phyloP scores from a whole-genome alignment of 1,284 basidiomycete species.

The Fomitopsis palustris region DNA sequence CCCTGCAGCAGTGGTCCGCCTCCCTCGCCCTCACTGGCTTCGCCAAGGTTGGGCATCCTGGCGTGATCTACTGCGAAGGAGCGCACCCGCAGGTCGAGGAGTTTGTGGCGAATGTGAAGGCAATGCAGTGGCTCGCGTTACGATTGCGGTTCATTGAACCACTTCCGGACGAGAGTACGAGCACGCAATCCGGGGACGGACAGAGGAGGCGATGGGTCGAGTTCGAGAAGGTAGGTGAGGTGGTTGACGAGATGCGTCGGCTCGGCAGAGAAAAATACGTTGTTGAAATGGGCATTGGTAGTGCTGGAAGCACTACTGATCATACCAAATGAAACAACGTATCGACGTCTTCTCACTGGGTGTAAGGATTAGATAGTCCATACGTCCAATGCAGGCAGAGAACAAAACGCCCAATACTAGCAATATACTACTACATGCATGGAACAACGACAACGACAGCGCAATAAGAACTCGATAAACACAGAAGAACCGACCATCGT shows the following conservation, averaged over 20 bases:
- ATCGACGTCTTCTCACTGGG: too few species aligned
- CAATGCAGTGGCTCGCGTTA: slow-evolving; percentile 77
- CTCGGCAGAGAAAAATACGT: slow-evolving; percentile 54
- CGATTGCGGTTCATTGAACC: slow-evolving; percentile 58
- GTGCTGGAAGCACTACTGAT: slow-evolving; percentile 14
- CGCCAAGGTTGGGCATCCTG: slow-evolving; percentile 72
- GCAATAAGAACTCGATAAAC: slow-evolving; percentile 7
- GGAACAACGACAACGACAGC: slow-evolving; percentile 6
- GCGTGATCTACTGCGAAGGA: slow-evolving; percentile 69
- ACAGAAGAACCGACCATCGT: background rate
- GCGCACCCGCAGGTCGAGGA: slow-evolving; percentile 48
- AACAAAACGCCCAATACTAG: background rate
- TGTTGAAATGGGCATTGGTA: slow-evolving; percentile 66
- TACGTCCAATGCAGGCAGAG: too few species aligned
- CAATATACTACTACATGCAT: slow-evolving; percentile 5
- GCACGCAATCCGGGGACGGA: background rate
- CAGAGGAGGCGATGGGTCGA: slow-evolving; percentile 43
- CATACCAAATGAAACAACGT: background rate
- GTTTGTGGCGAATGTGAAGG: slow-evolving; percentile 64
- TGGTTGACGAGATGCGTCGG: slow-evolving; percentile 61
- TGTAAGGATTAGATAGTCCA: too few species aligned
- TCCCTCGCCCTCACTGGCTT: slow-evolving; percentile 59
- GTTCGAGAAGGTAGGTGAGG: slow-evolving; percentile 67
- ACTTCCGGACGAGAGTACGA: slow-evolving; percentile 13
- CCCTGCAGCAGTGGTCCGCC: slow-evolving; percentile 56